These are phyloP conservation scores for Picea sitchensis DNA, from an alignment of 75 land plant genomes.

Conservation along the genomic window DNA sequence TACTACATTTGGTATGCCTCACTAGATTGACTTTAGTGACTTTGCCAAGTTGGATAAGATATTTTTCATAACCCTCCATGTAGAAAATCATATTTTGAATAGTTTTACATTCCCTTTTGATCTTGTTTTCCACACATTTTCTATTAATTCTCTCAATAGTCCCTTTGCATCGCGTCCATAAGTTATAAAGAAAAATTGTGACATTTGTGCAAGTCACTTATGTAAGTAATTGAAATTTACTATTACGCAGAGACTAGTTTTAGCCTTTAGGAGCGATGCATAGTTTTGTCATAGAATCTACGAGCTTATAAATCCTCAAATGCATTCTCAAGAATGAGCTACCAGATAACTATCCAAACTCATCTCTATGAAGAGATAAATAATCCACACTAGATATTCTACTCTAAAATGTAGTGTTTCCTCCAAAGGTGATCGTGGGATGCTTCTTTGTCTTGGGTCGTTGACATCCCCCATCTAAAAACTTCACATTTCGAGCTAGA, in stretches of 20 bases:
- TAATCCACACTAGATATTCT: conserved; percentile 52
- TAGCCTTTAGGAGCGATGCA: conserved; percentile 86
- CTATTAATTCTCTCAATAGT: too few species aligned
- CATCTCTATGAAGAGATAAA: conserved; percentile 68
- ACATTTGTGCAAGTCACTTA: conserved; percentile 81
- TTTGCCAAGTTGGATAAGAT: too few species aligned
- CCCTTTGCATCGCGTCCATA: conserved; percentile 60
- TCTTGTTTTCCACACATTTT: too few species aligned
- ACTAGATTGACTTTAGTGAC: too few species aligned
- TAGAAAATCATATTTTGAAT: too few species aligned
- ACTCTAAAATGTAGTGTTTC: conserved; percentile 51
- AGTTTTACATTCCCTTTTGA: too few species aligned
- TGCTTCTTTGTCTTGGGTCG: neutral
- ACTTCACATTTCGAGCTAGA: neutral
- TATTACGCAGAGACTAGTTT: conserved; percentile 60
- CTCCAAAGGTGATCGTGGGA: conserved; percentile 36
- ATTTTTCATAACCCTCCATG: too few species aligned
- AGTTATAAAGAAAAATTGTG: conserved; percentile 74
- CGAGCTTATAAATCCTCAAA: conserved; percentile 70
- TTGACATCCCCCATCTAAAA: neutral
- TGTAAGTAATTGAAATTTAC: conserved; percentile 70
- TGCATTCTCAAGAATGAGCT: conserved; percentile 70
- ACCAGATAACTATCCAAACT: conserved; percentile 65
- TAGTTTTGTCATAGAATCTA: conserved; percentile 72
- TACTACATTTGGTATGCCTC: too few species aligned